Evolutionary conservation across 441 rosid species (phyloP).

Genomic region (Corymbia calophylla): DNA sequence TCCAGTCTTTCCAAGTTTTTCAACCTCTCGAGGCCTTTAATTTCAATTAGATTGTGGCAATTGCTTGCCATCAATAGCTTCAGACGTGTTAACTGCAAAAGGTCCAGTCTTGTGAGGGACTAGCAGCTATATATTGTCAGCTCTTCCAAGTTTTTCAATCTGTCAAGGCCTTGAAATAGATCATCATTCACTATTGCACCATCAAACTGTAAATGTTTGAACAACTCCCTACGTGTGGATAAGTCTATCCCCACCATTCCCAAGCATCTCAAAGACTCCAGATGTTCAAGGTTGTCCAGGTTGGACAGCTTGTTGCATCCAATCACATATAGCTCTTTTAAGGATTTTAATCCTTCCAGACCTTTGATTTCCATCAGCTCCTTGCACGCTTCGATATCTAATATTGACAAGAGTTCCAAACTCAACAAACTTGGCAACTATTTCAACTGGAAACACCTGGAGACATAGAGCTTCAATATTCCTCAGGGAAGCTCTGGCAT

Average conservation of each 20-base stretch:
- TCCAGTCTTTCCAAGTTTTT: not conserved
- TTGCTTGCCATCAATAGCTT: not conserved
- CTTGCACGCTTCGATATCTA: too few species aligned
- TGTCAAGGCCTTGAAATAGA: not conserved
- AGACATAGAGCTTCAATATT: too few species aligned
- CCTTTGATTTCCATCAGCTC: too few species aligned
- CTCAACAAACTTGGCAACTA: too few species aligned
- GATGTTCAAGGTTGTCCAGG: too few species aligned
- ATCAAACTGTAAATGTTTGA: not conserved
- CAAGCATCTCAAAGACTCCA: not conserved
- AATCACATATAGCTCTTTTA: too few species aligned
- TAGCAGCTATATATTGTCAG: not conserved
- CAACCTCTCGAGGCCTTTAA: not conserved
- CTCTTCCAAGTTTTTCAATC: not conserved
- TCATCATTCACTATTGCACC: not conserved
- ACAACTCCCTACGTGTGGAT: not conserved
- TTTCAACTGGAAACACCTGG: too few species aligned
- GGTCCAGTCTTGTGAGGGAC: not conserved
- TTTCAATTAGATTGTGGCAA: not conserved
- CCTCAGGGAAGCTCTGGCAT: too few species aligned
- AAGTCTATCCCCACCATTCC: not conserved
- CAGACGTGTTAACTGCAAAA: not conserved
- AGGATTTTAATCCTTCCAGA: too few species aligned
- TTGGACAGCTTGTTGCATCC: too few species aligned
- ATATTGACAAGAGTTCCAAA: too few species aligned